phyloP scores from a whole-genome alignment of 1,284 basidiomycete genomes.

The Leccinum subrobustum region DNA sequence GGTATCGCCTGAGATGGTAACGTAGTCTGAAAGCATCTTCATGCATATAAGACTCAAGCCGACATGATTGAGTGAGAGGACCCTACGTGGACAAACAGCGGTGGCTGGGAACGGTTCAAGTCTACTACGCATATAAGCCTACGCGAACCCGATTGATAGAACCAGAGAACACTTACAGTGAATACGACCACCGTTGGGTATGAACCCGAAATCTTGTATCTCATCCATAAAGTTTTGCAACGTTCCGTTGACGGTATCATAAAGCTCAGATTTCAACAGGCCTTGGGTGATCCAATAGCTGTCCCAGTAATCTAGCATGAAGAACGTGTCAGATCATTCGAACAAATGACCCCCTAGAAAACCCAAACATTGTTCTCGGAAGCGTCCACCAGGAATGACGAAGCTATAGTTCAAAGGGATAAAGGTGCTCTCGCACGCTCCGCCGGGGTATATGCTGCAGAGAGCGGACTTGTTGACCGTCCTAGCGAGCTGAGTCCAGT shows the following conservation, averaged over 20 bases:
- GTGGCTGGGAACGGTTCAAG: constrained; percentile 87
- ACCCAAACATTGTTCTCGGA: constrained; percentile 64
- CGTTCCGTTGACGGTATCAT: constrained; percentile 70
- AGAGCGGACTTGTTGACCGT: constrained; percentile 69
- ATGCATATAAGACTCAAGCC: constrained; percentile 2
- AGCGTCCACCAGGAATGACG: constrained; percentile 82
- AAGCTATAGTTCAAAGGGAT: constrained; percentile 91
- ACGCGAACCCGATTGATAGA: constrained; percentile 2
- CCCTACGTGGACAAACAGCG: constrained; percentile 75
- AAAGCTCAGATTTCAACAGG: constrained; percentile 76
- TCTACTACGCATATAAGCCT: constrained; percentile 46
- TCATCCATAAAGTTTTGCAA: constrained; percentile 94
- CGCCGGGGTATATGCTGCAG: constrained; percentile 51
- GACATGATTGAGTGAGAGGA: background rate
- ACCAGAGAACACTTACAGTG: constrained; percentile 55
- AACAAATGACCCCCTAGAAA: constrained; percentile 5
- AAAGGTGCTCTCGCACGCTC: constrained; percentile 74
- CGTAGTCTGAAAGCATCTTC: constrained; percentile 69
- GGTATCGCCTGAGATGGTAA: constrained; percentile 58
- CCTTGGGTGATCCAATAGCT: constrained; percentile 88
- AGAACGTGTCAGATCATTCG: constrained; percentile 6
- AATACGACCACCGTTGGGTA: constrained; percentile 88
- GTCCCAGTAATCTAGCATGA: constrained; percentile 70
- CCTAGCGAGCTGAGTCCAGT: constrained; percentile 80
- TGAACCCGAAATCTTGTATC: constrained; percentile 77